Evolutionary conservation across 2,329 filamentous ascomycete species (phyloP).

Genomic region (Botrytis porri): DNA sequence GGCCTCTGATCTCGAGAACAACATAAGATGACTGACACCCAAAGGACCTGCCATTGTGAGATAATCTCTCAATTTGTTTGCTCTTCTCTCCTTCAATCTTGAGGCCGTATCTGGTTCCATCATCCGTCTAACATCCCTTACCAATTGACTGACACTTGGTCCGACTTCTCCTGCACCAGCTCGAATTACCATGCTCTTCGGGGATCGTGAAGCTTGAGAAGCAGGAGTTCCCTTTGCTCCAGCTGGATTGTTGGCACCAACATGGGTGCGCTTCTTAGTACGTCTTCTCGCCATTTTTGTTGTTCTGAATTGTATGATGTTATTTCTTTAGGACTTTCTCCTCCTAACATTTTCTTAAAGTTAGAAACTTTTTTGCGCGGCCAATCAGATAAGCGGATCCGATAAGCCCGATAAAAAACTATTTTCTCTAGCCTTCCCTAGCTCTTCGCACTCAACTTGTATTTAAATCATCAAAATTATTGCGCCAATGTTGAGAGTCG

Average conservation of each 20-base stretch:
- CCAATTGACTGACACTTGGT: slow-evolving; percentile 84
- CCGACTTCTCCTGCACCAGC: slow-evolving; percentile 94
- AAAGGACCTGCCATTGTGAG: slow-evolving; percentile 92
- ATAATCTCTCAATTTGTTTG: slow-evolving; percentile 87
- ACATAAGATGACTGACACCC: slow-evolving; percentile 85
- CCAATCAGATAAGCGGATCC: slow-evolving; percentile 32
- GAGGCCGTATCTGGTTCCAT: slow-evolving; percentile 96
- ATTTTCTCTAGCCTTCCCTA: slow-evolving; percentile 21
- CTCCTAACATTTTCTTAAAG: slow-evolving; percentile 15
- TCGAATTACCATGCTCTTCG: slow-evolving; percentile 98
- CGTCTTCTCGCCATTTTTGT: slow-evolving; percentile 71
- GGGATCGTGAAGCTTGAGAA: slow-evolving; percentile 59
- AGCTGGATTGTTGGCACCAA: slow-evolving; percentile 55
- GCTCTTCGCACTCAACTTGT: neutral
- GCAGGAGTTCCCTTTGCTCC: slow-evolving; percentile 53
- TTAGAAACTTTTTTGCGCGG: slow-evolving; percentile 27
- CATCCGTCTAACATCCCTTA: slow-evolving; percentile 84
- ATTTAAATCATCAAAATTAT: neutral
- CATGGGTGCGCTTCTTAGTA: slow-evolving; percentile 86
- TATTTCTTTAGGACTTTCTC: slow-evolving; percentile 10
- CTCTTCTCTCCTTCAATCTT: slow-evolving; percentile 82
- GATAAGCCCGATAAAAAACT: slow-evolving; percentile 39
- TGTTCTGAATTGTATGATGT: slow-evolving; percentile 24
- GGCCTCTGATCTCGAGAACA: slow-evolving; percentile 85
- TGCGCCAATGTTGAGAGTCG: neutral